These are phyloP conservation scores for Aspergillus persii DNA, from an alignment of 2,329 filamentous ascomycete genomes.

Conservation along the genomic window DNA sequence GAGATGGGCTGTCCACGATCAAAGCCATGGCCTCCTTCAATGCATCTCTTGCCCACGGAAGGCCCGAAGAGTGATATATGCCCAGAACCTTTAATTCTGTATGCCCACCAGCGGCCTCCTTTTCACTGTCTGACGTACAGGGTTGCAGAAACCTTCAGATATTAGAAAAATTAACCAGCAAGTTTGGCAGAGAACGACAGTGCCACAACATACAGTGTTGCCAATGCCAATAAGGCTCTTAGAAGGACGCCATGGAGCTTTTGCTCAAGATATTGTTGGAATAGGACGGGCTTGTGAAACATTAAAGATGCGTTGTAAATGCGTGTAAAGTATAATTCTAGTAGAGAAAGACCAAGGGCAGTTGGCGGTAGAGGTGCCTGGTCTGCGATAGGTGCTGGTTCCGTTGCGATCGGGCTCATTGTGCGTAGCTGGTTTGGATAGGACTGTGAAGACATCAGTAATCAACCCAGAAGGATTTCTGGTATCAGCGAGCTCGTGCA, in stretches of 20 bases:
- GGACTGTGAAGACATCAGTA: neutral
- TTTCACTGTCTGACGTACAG: neutral
- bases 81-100: neutral
- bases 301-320: neutral
- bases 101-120: neutral
- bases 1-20: neutral
- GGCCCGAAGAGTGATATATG: neutral
- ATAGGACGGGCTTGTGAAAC: neutral
- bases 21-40: neutral
- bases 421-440: neutral
- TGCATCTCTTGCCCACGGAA: slow-evolving; percentile 1
- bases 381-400: neutral
- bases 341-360: neutral
- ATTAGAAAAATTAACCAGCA: neutral
- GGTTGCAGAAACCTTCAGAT: neutral
- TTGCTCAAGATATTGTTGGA: slow-evolving; percentile 1
- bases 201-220: neutral
- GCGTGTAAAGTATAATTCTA: slow-evolving; percentile 1
- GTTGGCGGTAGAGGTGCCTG: neutral
- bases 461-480: neutral
- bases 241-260: neutral
- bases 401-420: neutral
- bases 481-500: neutral
- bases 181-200: neutral
- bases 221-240: neutral